phyloP scores from a whole-genome alignment of 768 basidiomycete species.

The Xerocomus potaroensis region DNA sequence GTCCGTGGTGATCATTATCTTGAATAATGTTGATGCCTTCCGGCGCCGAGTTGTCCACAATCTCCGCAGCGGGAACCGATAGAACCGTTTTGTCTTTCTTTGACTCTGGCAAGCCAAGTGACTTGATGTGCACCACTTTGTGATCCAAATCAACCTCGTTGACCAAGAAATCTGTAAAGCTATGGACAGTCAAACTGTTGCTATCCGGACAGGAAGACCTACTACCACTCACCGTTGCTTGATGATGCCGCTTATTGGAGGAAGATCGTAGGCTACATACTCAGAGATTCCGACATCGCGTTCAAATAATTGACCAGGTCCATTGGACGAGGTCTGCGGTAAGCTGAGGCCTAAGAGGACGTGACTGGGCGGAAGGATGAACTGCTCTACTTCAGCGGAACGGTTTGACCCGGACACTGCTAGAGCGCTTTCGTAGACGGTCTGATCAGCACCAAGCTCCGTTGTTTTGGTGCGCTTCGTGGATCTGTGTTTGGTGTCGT shows the following conservation, averaged over 20 bases:
- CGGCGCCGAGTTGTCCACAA: conserved; percentile 10
- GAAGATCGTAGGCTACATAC: conserved; percentile 67
- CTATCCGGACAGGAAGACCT: neutral
- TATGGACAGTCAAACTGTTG: conserved; percentile 29
- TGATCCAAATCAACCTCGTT: conserved; percentile 83
- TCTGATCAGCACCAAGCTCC: conserved; percentile 10
- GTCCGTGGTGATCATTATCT: neutral
- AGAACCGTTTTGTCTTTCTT: conserved; percentile 38
- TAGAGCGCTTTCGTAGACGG: conserved; percentile 4
- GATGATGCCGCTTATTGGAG: conserved; percentile 86
- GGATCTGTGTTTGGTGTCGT: conserved; percentile 34
- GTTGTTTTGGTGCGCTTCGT: conserved; percentile 38
- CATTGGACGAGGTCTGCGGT: conserved; percentile 45
- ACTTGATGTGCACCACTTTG: conserved; percentile 76
- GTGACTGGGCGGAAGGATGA: conserved; percentile 71
- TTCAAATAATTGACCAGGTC: conserved; percentile 61
- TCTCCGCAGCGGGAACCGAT: conserved; percentile 17
- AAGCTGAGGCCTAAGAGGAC: conserved; percentile 56
- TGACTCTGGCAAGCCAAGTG: conserved; percentile 64
- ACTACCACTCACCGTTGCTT: conserved; percentile 83
- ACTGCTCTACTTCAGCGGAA: too few species aligned
- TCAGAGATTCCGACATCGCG: conserved; percentile 88
- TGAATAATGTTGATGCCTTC: conserved; percentile 12
- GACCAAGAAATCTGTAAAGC: conserved; percentile 97
- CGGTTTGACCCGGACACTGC: neutral